Base-by-base conservation (phyloP, 352 stramenopile species). In the Phytophthora uliginosa region DNA sequence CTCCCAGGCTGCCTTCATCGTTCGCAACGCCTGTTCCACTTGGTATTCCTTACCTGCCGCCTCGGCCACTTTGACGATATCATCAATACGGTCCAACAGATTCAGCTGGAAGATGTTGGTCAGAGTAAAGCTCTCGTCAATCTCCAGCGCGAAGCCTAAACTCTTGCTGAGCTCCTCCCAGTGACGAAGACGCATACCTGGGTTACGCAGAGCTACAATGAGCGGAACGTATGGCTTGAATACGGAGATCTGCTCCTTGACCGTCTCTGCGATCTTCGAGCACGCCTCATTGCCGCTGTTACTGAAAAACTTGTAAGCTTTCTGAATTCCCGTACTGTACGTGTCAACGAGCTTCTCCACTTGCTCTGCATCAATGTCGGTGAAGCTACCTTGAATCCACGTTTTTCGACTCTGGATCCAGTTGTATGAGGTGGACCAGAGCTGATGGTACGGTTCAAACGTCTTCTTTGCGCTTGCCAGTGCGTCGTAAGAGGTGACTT, bases 1-100 rank as follows among this genome's bases (percentile, higher is more conserved):
- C 45, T 97, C 85, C 97, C 97, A 99, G 24, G 87, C 89, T 3
- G 51, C 74, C 60, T 98, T 94, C 97, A 99, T 99, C 34, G 94
- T 97, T 31, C 92, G 86, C 52, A 99, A 77, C 3, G 95, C 92
- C 34, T 94, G 88, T 40, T 99, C 95, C 24, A 99, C 97, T 61
- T 97, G 94, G 52, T 98, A 98, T 67, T 99, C 97, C 76, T 99
- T 99, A 0, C 93, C 94, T 0, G 97, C 97, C 3, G 90, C 90
- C 64, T 99, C 96, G 0, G 90, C 87, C 20, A 98, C 87, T 63
- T 98, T 98, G 8, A 95, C 84, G 56, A 99, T 98, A 20, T 96
- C 82, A 40, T 98, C 95, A 20, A 97, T 92, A 20, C 95, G 91
- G 26, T 95, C 88, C 18, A 95, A 77, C 34, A 96, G 59, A 40